These are phyloP conservation scores for Eleusine indica DNA, from an alignment of 176 grass and related monocot species.

Conservation along the genomic window DNA sequence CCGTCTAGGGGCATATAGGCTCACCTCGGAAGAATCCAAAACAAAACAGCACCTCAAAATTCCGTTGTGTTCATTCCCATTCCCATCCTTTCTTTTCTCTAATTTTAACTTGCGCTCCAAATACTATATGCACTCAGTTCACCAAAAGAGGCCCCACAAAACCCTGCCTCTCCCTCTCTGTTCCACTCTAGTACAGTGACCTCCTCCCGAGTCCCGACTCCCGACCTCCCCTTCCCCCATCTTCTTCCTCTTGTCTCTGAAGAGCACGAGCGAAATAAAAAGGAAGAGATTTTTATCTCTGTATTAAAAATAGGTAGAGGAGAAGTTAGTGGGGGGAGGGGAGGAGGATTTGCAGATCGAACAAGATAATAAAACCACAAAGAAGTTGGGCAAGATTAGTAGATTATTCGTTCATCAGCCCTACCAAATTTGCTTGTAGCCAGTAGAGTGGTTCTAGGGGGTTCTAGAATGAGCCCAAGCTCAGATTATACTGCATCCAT, in stretches of 20 bases:
- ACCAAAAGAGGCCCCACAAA: conserved; percentile 43
- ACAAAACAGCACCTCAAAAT: not conserved
- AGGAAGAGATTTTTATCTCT: not conserved
- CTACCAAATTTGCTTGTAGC: not conserved
- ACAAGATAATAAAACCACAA: not conserved
- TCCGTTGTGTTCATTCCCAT: no score
- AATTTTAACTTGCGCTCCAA: not conserved
- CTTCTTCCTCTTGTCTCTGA: not conserved
- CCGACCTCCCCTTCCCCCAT: not conserved
- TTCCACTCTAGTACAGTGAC: conserved; percentile 1
- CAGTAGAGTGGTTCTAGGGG: not conserved
- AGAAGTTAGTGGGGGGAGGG: conserved; percentile 6
- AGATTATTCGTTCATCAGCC: not conserved
- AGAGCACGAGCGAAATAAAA: not conserved
- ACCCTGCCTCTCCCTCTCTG: conserved; percentile 31
- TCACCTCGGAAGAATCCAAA: conserved; percentile 16
- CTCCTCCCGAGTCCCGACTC: not conserved
- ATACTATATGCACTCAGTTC: not conserved
- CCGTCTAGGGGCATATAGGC: not conserved
- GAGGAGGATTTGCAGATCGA: conserved; percentile 34
- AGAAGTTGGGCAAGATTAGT: not conserved
- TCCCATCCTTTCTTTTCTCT: not conserved
- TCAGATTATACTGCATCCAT: conserved; percentile 58
- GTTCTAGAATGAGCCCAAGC: conserved; percentile 47
- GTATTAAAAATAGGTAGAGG: not conserved